Base-by-base conservation (phyloP, 306 rosid genomes). In the Fragaria iinumae region DNA sequence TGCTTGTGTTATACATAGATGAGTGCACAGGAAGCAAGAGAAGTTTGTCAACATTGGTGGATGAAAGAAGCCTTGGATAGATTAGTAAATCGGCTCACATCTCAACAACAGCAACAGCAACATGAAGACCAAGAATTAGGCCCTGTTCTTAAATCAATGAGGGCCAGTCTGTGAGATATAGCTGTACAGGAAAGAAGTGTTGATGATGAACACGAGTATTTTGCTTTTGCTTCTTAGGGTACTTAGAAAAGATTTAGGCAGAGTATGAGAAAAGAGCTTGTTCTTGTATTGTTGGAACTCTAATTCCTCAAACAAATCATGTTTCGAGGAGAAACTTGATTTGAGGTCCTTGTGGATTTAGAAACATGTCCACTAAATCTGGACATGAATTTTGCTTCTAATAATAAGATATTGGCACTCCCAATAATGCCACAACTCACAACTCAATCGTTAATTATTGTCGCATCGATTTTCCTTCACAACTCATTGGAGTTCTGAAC, bases 1-100 rank as follows among this genome's bases (percentile, higher is more conserved):
- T 55, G 29, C 21, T 5, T 45, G 67, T 65, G 75, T 55, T 76
- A 41, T 75, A 32, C 34, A 36, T 49, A 93, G 98, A 91, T 93
- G 96, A 89, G 88, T 34, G 97, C 85, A 17, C 17, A 16, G 0
- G 96, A 91, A 75, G 98, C 98, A 44, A 88, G 89, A 67, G 93
- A 91, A 65, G 94, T 81, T 50, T 93, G 98, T 79, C 89, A 86
- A 75, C 97, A 91, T 85, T 80, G 87, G 97, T 93, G 98, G 98
- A 93, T 93, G 98, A 93, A 90, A 80, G 98, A 93, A 47, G 98
- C 98, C 12, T 74, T 93, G 13, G 98, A 93, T 41, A 77, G 79
- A 78, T 71, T 93, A 50, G 93, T 89, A 32, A 84, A 59, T 63
- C 94, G 93, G 20, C 86, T 91, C 11, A 55, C 60, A 6, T 53